Evolutionary conservation across 345 rosid species (phyloP), one percentile per base, ranked within the genome.

Genomic region (Zanthoxylum bungeanum): DNA sequence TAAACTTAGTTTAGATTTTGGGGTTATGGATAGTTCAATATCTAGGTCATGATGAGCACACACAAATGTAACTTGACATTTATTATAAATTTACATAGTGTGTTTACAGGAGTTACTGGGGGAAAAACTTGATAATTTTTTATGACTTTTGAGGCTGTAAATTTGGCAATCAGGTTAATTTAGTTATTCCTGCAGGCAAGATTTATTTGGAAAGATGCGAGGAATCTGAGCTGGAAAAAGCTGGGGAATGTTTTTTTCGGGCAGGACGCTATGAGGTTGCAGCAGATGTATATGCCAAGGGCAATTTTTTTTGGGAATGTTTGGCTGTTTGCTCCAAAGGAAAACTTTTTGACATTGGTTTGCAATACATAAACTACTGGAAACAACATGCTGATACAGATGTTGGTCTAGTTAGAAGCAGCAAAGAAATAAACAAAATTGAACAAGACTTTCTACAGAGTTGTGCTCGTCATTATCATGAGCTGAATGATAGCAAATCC

Each of bases 201-300:
- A 73, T 81, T 24, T 85, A 77, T 70, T 39, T 79, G 79, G 80
- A 80, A 63, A 70, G 58, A 73, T 81, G 84, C 69, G 82, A 82
- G 50, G 74, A 78, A 27, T 63, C 77, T 56, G 71, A 73, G 19
- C 27, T 71, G 37, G 76, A 75, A 65, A 81, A 64, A 71, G 89
- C 87, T 10, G 89, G 85, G 39, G 84, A 81, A 14, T 81, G 89
- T 65, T 81, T 85, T 61, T 30, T n/a, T 70, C 80, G 50, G 14
- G 83, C 84, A 22, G 68, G 78, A 55, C 5, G 63, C 30, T 81
- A 77, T 68, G 39, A 30, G 47, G 50, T 22, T 53, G 87, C 84
- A 56, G 87, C 85, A 7, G 79, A 83, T 51, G 80, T 71, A 6
- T 85, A 79, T 69, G 85, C 84, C 0, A 71, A 33, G 25, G 82